Evolutionary conservation across 345 rosid species (phyloP), one percentile per base, ranked within the genome.

Genomic region (Salix arbutifolia): DNA sequence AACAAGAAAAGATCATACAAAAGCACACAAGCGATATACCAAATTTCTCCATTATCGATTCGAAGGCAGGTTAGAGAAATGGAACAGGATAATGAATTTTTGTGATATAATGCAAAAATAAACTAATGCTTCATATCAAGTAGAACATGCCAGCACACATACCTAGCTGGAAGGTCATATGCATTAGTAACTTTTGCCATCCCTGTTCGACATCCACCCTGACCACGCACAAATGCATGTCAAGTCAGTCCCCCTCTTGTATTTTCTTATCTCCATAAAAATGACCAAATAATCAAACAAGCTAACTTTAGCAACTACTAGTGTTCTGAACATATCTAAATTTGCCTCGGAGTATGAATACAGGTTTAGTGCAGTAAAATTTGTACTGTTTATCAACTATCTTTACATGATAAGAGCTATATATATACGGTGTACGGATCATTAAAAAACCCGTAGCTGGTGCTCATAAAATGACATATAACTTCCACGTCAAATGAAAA

Each of bases 131-230:
- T 26, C 61, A 23, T 42, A 74, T 33, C 30, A 40, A 50, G 67
- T 79, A 38, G 46, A 69, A 67, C 26, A 35, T 19, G 38, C 48
- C 62, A 53, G 53, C 46, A 72, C 72, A 80, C 91, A 21, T 69
- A 96, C 99, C 99, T 93, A 76, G 95, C 91, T 40, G 99, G 99
- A 82, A 96, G 94, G 83, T 94, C 94, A 88, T 94, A 92, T 37
- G 97, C 98, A 85, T 86, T 87, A 69, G 99, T 96, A 84, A 89
- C 90, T 87, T 94, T 96, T 1, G 97, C 98, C 97, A 90, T 91
- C 79, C 99, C 99, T 30, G 99, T 96, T 73, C 98, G 86, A 88
- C 98, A 94, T 72, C 98, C 99, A 77, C 97, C 97, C 99, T 96
- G 85, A 69, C 76, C 74, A 78, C 78, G 78, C 81, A 80, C 37